A percentile compares a stretch with the other conserved stretches of the same genome.
Conservation (phyloP, 345 rosid genomes). For the Sisymbrium irio region DNA sequence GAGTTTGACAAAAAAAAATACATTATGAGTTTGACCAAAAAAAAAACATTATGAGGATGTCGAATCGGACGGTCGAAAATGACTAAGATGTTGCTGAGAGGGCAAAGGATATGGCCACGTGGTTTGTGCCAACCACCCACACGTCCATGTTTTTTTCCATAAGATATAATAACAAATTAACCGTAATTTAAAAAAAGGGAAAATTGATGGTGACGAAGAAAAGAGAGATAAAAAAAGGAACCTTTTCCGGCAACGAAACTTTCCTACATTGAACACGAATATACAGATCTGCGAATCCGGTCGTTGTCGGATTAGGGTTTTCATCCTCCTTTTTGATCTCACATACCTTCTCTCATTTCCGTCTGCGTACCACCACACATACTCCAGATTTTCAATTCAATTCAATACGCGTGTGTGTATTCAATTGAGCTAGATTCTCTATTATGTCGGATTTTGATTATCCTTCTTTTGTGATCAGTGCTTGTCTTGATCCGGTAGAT, state of each 20-base stretch:
- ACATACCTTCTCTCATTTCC: neutral
- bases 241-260: constrained; percentile 13
- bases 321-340: neutral
- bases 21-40: too few relatives aligned
- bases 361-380: neutral
- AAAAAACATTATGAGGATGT: too few relatives aligned
- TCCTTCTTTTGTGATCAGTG: neutral
- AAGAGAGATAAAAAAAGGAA: neutral
- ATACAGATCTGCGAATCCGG: constrained; percentile 26
- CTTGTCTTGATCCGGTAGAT: constrained; percentile 2
- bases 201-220: neutral
- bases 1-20: too few relatives aligned
- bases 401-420: neutral
- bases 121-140: neutral
- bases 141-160: neutral
- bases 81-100: neutral
- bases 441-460: neutral
- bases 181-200: neutral
- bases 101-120: constrained; percentile 10
- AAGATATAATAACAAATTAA: neutral
- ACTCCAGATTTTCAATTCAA: neutral
- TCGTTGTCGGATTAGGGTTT: constrained; percentile 29
- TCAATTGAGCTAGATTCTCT: constrained; percentile 16
- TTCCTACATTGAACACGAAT: constrained; percentile 12
- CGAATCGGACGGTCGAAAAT: neutral